Base-by-base conservation (phyloP, 2,329 filamentous ascomycete genomes). In the Monilinia fructigena region DNA sequence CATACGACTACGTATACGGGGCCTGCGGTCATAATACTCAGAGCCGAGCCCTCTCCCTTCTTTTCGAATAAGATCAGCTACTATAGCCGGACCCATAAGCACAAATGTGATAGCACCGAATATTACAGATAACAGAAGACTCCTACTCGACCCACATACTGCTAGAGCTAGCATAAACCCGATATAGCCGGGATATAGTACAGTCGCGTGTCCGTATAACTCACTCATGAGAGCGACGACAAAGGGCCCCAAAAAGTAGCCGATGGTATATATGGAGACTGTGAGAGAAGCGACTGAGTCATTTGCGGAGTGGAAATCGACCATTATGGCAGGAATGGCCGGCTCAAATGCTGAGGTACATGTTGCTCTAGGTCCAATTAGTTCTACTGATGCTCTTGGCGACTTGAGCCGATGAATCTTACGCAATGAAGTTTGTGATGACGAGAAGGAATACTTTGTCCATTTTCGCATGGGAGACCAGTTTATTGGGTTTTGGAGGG, bases 211-310 rank as follows among this genome's bases (percentile, higher is more conserved):
- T 35, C 31, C 31, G 31, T 35, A 35, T 35, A 35, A 4, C n/a
- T 59, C 55, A 31, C 55, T 47, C 14, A 48, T 23, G 12, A 40
- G 26, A 31, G 55, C 55, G 26, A 59, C 10, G 18, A 47, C 18
- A 59, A 59, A 18, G 5, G 55, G 40, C 35, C 55, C 55, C 14
- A 59, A 18, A 31, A 40, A 59, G 26, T 59, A 59, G 5, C 55
- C 55, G 28, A 59, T 59, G 1, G 55, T 59, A 42, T 59, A 59
- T 40, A 59, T 59, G 1, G 55, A 59, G 18, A 59, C 12, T 0
- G 55, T 31, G 18, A 59, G 55, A 59, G 55, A 59, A 18, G 55
- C 55, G 6, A 59, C 31, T n/a, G 55, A 59, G 28, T 45, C 55
- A 6, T 59, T 59, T 16, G 55, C n/a, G 20, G 55, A 59, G 40